Conservation (phyloP, 2,329 filamentous ascomycete genomes). For the Ophiostoma piceae region DNA sequence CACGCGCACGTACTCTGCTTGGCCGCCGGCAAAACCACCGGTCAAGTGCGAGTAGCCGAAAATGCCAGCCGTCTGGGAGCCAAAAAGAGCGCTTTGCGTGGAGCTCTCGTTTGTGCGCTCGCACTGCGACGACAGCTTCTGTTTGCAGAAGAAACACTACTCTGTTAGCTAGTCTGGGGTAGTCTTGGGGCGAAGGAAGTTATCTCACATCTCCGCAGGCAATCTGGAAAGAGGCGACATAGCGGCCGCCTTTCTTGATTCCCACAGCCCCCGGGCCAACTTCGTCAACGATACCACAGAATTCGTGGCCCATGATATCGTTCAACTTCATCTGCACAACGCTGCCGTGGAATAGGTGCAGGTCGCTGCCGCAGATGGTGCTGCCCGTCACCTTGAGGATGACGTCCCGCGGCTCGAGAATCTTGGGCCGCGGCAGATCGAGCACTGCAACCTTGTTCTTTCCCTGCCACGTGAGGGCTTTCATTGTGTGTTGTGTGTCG, state of each 20-base stretch:
- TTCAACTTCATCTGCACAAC: conserved; percentile 57
- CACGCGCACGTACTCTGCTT: conserved; percentile 81
- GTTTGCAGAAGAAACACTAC: conserved; percentile 70
- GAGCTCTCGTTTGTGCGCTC: conserved; percentile 73
- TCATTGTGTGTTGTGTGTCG: conserved; percentile 61
- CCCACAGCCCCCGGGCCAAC: conserved; percentile 52
- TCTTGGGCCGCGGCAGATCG: conserved; percentile 62
- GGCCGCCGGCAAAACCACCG: conserved; percentile 80
- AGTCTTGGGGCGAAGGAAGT: not conserved
- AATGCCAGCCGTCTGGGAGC: conserved; percentile 66
- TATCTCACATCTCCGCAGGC: conserved; percentile 49
- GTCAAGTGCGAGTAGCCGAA: conserved; percentile 75
- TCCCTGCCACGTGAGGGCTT: conserved; percentile 74
- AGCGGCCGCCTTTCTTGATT: conserved; percentile 58
- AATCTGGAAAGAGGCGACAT: conserved; percentile 84
- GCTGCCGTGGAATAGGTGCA: conserved; percentile 52
- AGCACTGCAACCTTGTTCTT: conserved; percentile 73
- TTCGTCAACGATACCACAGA: conserved; percentile 52
- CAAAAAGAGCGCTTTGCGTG: conserved; percentile 69
- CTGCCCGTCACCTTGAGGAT: conserved; percentile 71
- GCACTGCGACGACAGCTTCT: conserved; percentile 74
- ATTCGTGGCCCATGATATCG: conserved; percentile 62
- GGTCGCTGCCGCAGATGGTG: conserved; percentile 55
- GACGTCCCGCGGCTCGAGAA: conserved; percentile 69
- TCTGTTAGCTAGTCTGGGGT: not conserved